Base-by-base conservation (phyloP, 2,329 filamentous ascomycete species). In the Alternaria triticina region DNA sequence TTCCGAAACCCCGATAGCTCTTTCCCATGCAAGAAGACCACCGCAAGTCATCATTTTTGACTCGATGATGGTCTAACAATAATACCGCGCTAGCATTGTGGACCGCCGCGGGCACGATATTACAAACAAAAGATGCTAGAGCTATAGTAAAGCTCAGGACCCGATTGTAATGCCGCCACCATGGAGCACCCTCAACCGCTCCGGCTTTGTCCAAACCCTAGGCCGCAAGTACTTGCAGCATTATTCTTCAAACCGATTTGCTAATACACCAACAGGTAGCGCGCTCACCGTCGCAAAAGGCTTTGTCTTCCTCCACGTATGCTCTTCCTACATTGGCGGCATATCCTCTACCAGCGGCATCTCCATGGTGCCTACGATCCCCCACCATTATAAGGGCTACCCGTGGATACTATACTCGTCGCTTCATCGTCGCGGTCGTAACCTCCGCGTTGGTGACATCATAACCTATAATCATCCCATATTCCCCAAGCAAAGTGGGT, bases 301-400 rank as follows among this genome's bases (percentile, higher is more conserved):
- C 44, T 61, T 65, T 60, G 65, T 77, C 62, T 33, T 68, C 46
- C 49, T 57, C n/a, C 82, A 84, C 70, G 68, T 81, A 46, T 71
- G 80, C 66, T 58, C 68, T 30, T 70, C 70, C 27, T 90, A 96
- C 80, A 82, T 88, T 72, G 87, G 88, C 81, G 84, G 84, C 66
- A 73, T 90, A 68, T 86, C 86, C 20, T 80, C 83, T 5, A 89
- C 89, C 15, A 83, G 84, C 25, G 95, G 95, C 2, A 89, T 93
- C 4, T 95, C 91, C 17, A 98, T 98, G 96, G 86, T 96, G 54
- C 95, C 95, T 8, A 97, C 93, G 0, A 89, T 97, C 49, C 72
- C 76, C 0, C 62, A 73, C 50, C 62, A 62, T 4, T 70, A 69
- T 59, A 22, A 22, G 40, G 36, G 44, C 13, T 49, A 45, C 7